Conservation (phyloP, 805 yeast genomes). For the Yamadazyma insecticola region DNA sequence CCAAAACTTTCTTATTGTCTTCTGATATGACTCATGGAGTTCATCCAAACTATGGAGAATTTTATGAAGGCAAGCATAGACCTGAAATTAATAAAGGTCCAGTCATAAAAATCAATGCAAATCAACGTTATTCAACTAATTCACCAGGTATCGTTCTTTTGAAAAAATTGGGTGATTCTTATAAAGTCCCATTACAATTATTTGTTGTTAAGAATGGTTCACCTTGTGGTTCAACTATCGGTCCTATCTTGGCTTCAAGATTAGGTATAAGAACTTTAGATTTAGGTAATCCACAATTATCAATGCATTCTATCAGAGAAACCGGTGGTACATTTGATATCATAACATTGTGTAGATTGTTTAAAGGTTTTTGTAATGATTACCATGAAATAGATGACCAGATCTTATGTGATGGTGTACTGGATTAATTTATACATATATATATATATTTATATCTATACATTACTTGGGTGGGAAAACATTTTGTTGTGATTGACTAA, state of each 20-base stretch:
- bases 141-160: conserved; percentile 81
- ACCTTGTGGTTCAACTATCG: conserved; percentile 95
- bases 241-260: conserved; percentile 86
- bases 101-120: conserved; percentile 88
- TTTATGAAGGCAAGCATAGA: conserved; percentile 72
- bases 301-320: conserved; percentile 93
- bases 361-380: conserved; percentile 53
- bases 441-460: conserved; percentile 5
- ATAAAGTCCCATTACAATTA: conserved; percentile 78
- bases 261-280: conserved; percentile 86
- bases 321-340: conserved; percentile 82
- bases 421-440: neutral
- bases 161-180: conserved; percentile 62
- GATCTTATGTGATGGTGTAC: conserved; percentile 15
- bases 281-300: conserved; percentile 84
- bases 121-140: conserved; percentile 93
- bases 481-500: conserved; percentile 19
- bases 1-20: conserved; percentile 82
- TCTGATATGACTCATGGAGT: conserved; percentile 98
- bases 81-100: conserved; percentile 89
- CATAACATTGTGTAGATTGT: conserved; percentile 55
- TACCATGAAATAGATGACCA: conserved; percentile 24
- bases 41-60: conserved; percentile 82
- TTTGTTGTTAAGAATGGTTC: conserved; percentile 93
- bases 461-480: conserved; percentile 15